Conservation (phyloP, 768 basidiomycete genomes). For the Macrolepiota albuminosa region DNA sequence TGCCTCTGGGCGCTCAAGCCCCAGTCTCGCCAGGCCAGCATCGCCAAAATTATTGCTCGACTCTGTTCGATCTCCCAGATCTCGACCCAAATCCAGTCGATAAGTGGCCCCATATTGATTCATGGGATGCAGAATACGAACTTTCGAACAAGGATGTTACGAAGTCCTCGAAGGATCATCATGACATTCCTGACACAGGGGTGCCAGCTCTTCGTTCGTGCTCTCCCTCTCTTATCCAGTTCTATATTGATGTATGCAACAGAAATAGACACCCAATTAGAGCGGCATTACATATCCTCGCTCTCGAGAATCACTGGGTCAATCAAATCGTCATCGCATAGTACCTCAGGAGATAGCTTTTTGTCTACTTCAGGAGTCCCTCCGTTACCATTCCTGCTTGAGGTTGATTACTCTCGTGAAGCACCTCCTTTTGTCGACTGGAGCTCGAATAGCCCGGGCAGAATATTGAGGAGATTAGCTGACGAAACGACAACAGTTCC, state of each 20-base stretch:
- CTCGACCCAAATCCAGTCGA: not conserved
- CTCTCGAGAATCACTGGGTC: not conserved
- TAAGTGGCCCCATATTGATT: not conserved
- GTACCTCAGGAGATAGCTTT: not conserved
- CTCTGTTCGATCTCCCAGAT: not conserved
- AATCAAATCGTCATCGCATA: not conserved
- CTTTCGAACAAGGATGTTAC: no score
- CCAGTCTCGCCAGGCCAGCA: not conserved
- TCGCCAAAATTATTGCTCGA: not conserved
- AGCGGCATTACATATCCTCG: not conserved
- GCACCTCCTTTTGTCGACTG: not conserved
- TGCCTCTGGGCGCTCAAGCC: not conserved
- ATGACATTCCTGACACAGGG: not conserved
- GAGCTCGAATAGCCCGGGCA: not conserved
- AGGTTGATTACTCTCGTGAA: not conserved
- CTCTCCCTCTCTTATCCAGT: not conserved
- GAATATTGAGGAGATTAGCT: not conserved
- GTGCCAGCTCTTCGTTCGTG: not conserved
- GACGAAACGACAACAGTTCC: not conserved
- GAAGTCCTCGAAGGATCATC: not conserved
- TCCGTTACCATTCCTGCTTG: not conserved
- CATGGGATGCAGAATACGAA: not conserved
- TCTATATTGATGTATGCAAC: not conserved
- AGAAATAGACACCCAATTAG: not conserved
- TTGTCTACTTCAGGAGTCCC: not conserved